These are phyloP conservation scores for Corinectria fuckeliana DNA, from an alignment of 2,329 filamentous ascomycete genomes.

Conservation along the genomic window DNA sequence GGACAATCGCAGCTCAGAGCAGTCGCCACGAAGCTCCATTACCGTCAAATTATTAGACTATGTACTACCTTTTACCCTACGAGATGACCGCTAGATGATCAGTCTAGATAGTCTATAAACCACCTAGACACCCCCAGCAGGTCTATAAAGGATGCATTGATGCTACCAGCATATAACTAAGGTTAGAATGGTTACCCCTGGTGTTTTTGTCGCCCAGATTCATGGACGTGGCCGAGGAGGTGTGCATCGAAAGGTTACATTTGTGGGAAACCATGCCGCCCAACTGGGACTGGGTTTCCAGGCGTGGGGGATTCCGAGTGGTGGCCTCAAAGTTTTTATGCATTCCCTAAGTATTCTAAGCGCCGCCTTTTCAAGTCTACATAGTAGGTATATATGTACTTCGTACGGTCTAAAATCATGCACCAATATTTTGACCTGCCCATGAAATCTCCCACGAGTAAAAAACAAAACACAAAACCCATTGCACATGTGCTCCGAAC, in stretches of 20 bases:
- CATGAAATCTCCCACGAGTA: neutral
- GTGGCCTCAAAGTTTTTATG: neutral
- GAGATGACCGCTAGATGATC: no score
- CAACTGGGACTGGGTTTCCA: neutral
- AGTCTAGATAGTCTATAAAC: no score
- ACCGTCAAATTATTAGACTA: no score
- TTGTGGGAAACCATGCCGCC: neutral
- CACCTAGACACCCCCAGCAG: no score
- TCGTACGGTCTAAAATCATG: neutral
- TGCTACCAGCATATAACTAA: no score
- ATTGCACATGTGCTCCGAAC: neutral
- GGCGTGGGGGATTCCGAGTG: neutral
- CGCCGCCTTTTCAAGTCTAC: neutral
- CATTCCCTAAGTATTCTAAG: neutral
- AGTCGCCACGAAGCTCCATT: no score
- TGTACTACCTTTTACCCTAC: no score
- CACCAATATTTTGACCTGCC: neutral
- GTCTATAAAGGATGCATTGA: no score
- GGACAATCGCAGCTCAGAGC: no score
- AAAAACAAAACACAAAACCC: neutral
- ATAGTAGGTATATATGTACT: neutral
- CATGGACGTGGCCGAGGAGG: no score
- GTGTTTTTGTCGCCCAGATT: no score
- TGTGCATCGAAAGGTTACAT: neutral
- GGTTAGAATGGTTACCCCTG: no score